Evolutionary conservation across 331 rosid species (phyloP).

Genomic region (Pyrus hybrid): DNA sequence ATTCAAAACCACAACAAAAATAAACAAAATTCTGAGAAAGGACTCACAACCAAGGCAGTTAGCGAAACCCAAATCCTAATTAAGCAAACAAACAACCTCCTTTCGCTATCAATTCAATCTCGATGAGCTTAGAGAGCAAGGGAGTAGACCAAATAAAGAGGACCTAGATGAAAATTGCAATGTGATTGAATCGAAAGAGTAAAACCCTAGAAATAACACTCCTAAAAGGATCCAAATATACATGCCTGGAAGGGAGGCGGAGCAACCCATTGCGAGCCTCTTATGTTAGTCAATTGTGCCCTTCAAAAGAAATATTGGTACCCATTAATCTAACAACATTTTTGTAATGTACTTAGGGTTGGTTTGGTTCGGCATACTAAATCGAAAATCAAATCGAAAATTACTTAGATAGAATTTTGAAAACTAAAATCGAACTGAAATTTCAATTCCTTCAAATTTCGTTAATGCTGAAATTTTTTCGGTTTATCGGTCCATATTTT

Average conservation of each 20-base stretch:
- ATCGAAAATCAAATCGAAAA: no score
- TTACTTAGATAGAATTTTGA: no score
- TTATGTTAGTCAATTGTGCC: not conserved
- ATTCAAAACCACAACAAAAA: not conserved
- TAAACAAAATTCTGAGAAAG: conserved; percentile 10
- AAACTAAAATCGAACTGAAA: no score
- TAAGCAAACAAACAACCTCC: not conserved
- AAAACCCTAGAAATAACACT: not conserved
- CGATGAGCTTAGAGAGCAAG: conserved; percentile 10
- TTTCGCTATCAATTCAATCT: not conserved
- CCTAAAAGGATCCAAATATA: not conserved
- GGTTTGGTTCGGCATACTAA: no score
- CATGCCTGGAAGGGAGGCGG: conserved; percentile 64
- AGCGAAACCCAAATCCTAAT: not conserved
- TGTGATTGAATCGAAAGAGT: not conserved
- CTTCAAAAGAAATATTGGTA: no score
- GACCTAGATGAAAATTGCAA: not conserved
- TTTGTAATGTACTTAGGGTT: no score
- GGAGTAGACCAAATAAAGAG: not conserved
- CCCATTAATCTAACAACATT: no score
- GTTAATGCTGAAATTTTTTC: no score
- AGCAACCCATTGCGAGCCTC: conserved; percentile 61
- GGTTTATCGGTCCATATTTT: no score
- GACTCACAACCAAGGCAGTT: not conserved
- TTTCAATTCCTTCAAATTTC: no score